phyloP scores from a whole-genome alignment of 2,329 filamentous ascomycete genomes.

The Ceratocystis papillata region DNA sequence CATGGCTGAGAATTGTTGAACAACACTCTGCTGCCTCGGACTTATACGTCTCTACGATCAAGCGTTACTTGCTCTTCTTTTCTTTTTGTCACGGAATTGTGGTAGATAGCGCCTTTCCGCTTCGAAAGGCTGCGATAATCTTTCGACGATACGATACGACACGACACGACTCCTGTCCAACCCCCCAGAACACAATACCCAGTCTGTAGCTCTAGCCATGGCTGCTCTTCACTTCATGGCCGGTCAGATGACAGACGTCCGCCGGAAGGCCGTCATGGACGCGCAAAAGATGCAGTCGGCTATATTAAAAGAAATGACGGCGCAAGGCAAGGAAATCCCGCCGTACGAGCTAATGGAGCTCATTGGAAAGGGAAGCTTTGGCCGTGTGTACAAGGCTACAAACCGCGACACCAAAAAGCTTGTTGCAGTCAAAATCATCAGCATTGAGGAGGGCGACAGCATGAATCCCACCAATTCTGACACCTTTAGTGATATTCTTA shows the following conservation, averaged over 20 bases:
- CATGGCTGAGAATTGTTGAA: slow-evolving; percentile 9
- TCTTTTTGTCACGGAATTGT: not conserved
- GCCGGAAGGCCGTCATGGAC: slow-evolving; percentile 44
- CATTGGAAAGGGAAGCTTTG: slow-evolving; percentile 56
- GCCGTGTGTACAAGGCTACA: slow-evolving; percentile 52
- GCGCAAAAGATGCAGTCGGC: slow-evolving; percentile 51
- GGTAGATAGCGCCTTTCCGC: too few species aligned
- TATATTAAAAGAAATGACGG: slow-evolving; percentile 48
- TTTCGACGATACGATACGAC: not conserved
- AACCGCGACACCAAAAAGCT: slow-evolving; percentile 34
- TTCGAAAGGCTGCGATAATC: not conserved
- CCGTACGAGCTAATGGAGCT: slow-evolving; percentile 51
- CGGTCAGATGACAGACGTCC: slow-evolving; percentile 21
- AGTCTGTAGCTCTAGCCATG: slow-evolving; percentile 4
- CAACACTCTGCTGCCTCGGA: slow-evolving; percentile 1
- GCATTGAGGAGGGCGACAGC: slow-evolving; percentile 60
- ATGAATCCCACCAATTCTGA: slow-evolving; percentile 45
- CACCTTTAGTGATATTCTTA: slow-evolving; percentile 43
- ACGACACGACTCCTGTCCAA: not conserved
- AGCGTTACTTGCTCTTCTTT: not conserved
- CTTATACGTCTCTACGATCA: not conserved
- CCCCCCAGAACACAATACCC: not conserved
- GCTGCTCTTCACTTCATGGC: slow-evolving; percentile 22
- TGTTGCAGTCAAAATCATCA: slow-evolving; percentile 63
- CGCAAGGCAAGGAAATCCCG: slow-evolving; percentile 44